Conservation (phyloP, 1,284 basidiomycete species). For the Sutorius eximius region DNA sequence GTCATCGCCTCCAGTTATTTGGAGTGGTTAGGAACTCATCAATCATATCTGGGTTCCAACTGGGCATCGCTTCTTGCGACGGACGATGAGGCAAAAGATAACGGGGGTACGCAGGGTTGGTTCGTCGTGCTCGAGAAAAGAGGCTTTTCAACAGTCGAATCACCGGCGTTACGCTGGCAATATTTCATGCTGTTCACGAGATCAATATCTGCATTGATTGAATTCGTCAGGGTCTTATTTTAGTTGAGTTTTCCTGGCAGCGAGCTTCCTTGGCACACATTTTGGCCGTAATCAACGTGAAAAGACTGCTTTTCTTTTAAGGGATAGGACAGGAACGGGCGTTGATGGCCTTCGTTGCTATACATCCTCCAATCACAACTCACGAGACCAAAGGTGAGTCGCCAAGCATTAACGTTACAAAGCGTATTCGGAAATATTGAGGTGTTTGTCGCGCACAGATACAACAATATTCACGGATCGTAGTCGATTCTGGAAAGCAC, state of each 20-base stretch:
- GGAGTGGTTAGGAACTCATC: background rate
- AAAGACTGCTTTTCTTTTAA: background rate
- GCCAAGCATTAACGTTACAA: background rate
- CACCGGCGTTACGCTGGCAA: background rate
- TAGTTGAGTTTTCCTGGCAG: background rate
- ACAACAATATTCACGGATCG: background rate
- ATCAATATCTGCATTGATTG: background rate
- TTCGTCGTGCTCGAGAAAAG: background rate
- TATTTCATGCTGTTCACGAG: background rate
- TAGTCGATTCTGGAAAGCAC: background rate
- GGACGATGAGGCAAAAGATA: background rate
- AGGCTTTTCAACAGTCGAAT: background rate
- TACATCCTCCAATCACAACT: background rate
- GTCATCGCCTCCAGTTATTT: background rate
- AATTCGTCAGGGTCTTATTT: background rate
- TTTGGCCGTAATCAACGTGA: background rate
- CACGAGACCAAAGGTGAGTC: background rate
- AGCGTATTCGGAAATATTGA: background rate
- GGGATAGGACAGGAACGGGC: background rate
- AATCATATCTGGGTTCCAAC: background rate
- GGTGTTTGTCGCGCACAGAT: background rate
- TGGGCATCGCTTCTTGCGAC: background rate
- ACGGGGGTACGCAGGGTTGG: background rate
- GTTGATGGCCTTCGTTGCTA: background rate
- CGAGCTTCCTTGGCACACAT: background rate